A percentile compares a stretch with the other conserved stretches of the same genome.
These are phyloP conservation scores for Clarireedia paspali DNA, from an alignment of 2,329 filamentous ascomycete genomes.

Conservation along the genomic window DNA sequence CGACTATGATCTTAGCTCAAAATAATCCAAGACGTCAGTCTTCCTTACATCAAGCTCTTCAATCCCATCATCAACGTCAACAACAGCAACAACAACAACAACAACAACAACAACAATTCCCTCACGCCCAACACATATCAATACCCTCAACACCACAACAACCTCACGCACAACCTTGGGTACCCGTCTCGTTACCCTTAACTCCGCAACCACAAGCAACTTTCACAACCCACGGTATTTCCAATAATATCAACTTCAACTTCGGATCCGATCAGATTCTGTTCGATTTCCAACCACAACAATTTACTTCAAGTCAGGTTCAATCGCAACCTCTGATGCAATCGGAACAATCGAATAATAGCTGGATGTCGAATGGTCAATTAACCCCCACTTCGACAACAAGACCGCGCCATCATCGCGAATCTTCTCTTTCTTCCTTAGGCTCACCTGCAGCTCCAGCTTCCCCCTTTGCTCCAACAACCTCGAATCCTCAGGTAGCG, in stretches of 20 bases:
- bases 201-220: not conserved
- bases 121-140: not conserved
- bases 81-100: too few species aligned
- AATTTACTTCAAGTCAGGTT: conserved; percentile 11
- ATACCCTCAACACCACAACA: not conserved
- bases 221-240: conserved; percentile 12
- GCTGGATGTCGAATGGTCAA: conserved; percentile 28
- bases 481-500: conserved; percentile 49
- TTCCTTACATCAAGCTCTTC: not conserved
- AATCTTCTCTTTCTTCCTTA: conserved; percentile 53
- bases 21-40: not conserved
- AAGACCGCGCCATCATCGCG: conserved; percentile 42
- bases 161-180: not conserved
- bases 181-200: not conserved
- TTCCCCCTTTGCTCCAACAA: conserved; percentile 49
- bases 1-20: not conserved
- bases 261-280: conserved; percentile 18
- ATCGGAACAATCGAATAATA: conserved; percentile 21
- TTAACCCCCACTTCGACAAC: conserved; percentile 27
- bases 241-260: conserved; percentile 15
- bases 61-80: not conserved
- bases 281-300: conserved; percentile 20
- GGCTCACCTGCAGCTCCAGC: conserved; percentile 49
- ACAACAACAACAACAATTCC: not conserved
- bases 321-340: conserved; percentile 26